phyloP scores from a whole-genome alignment of 2,329 filamentous ascomycete species.

The Tolypocladium ophioglossoides region DNA sequence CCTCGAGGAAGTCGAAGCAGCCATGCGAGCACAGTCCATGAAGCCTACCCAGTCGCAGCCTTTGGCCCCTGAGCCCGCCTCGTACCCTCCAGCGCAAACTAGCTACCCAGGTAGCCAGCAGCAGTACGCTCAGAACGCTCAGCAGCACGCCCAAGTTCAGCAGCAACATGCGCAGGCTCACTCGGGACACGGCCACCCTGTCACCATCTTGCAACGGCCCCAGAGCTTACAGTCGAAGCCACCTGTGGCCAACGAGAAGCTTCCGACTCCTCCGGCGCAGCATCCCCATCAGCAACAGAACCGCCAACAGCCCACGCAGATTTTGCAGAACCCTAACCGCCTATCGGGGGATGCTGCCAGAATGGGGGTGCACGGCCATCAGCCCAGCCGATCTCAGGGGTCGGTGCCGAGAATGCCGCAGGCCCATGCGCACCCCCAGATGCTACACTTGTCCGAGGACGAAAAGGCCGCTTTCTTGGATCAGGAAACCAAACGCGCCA shows the following conservation, averaged over 20 bases:
- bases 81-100: slow-evolving; percentile 15
- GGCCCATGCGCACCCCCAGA: slow-evolving; percentile 23
- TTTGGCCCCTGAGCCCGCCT: slow-evolving; percentile 19
- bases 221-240: slow-evolving; percentile 31
- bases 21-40: slow-evolving; percentile 65
- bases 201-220: slow-evolving; percentile 46
- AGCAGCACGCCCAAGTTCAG: slow-evolving; percentile 7
- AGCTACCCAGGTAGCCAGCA: slow-evolving; percentile 13
- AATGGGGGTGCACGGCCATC: slow-evolving; percentile 23
- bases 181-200: slow-evolving; percentile 33
- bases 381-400: slow-evolving; percentile 38
- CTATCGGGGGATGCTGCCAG: slow-evolving; percentile 37
- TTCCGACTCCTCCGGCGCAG: slow-evolving; percentile 11
- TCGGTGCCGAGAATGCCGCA: slow-evolving; percentile 28
- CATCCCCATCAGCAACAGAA: slow-evolving; percentile 19
- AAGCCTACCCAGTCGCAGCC: slow-evolving; percentile 28
- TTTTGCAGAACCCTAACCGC: slow-evolving; percentile 69
- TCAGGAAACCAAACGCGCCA: slow-evolving; percentile 89
- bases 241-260: slow-evolving; percentile 23
- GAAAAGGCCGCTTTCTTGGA: slow-evolving; percentile 76
- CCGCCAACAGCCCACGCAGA: slow-evolving; percentile 54
- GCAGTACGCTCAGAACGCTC: slow-evolving; percentile 2
- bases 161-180: slow-evolving; percentile 22
- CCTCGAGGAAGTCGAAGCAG: slow-evolving; percentile 90
- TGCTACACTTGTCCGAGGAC: slow-evolving; percentile 69